Evolutionary conservation across 2,329 filamentous ascomycete species (phyloP).

Genomic region (Ophiocordyceps australis): DNA sequence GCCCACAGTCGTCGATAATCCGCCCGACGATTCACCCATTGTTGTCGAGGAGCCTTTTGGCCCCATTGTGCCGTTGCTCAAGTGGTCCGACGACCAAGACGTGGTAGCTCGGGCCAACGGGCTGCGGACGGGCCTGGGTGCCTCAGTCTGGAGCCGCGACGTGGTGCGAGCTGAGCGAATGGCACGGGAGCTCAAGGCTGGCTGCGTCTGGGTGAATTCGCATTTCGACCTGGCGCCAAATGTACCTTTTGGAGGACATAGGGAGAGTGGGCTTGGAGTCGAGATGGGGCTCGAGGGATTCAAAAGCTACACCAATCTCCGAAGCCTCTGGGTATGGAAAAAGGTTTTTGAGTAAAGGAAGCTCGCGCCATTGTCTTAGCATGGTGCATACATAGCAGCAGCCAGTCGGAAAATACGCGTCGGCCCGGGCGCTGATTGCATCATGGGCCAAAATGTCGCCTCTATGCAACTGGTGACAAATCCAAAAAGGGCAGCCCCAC

Average conservation of each 20-base stretch:
- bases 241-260: conserved; percentile 5
- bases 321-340: too few species aligned
- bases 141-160: conserved; percentile 36
- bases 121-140: conserved; percentile 29
- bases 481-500: too few species aligned
- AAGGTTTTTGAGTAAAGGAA: too few species aligned
- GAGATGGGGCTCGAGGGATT: conserved; percentile 4
- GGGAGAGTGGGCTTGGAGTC: conserved; percentile 4
- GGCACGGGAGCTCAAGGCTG: conserved; percentile 31
- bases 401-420: too few species aligned
- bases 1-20: conserved; percentile 38
- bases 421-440: too few species aligned
- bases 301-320: too few species aligned
- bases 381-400: too few species aligned
- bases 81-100: conserved; percentile 22
- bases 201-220: conserved; percentile 37
- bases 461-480: too few species aligned
- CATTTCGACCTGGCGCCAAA: conserved; percentile 1
- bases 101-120: conserved; percentile 34
- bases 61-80: conserved; percentile 41
- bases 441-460: too few species aligned
- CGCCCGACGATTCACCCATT: conserved; percentile 31
- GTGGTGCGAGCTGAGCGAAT: conserved; percentile 27
- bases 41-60: conserved; percentile 29
- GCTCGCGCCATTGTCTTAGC: too few species aligned